Base-by-base conservation (phyloP, 768 basidiomycete genomes). In the Boletus rufocinnamomeus region DNA sequence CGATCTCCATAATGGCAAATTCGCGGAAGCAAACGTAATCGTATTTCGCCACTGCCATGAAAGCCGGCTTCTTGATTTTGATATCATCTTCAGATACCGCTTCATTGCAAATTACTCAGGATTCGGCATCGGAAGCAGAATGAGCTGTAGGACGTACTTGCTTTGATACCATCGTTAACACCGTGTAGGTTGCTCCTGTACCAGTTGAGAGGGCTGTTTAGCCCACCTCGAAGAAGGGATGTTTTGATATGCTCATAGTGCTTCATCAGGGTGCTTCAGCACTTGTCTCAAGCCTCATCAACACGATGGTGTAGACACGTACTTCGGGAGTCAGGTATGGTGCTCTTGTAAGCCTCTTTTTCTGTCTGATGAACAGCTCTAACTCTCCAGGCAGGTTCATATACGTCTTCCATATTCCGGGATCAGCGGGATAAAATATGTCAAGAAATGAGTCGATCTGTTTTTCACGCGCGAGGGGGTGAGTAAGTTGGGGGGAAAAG, bases 371-470 rank as follows among this genome's bases (percentile, higher is more conserved):
- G 54, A 69, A 77, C 17, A 49, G 44, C 53, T 80, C 72, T 4
- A 74, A 49, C 40, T 69, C 70, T 21, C 78, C 79, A 3, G 68
- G 67, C 11, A 72, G 57, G 25, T 75, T 69, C 38, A 80, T 57
- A 17, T 73, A 68, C 23, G 66, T 74, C 63, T 71, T 71, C 75
- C 75, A 78, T 21, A 63, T 27, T 30, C 64, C 62, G 0, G 75
- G 72, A 46, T 80, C 71, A 17, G 69, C 51, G 5, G 79, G 60
- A 59, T 74, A 78, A 35, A 70, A 0, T 28, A 79, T 25, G 40
- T 70, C 68, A 38, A 76, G 63, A 54, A 81, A 72, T 1, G 79
- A 76, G 37, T 81, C 79, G 28, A 73, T 63, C 79, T 77, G 41
- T 32, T 44, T 52, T 47, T 14, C 25, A 21, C 30, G 19, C 14